Conservation (phyloP, 2,329 filamentous ascomycete genomes). For the Torrubiellomyces zombiae region DNA sequence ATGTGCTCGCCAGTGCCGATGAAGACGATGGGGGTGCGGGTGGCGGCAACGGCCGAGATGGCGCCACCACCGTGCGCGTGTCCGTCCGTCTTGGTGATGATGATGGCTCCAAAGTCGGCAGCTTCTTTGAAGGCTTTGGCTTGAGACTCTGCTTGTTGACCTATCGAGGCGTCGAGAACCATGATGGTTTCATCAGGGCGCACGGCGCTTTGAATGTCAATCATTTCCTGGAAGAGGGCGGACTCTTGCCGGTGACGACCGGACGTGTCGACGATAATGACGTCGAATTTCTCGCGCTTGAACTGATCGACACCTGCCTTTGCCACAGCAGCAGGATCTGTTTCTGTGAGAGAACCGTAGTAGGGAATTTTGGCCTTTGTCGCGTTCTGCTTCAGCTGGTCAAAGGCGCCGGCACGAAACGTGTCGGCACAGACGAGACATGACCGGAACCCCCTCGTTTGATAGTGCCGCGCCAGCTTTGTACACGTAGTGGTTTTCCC, state of each 20-base stretch:
- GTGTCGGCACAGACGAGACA: constrained; percentile 96
- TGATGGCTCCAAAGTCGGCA: constrained; percentile 92
- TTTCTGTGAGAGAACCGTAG: constrained; percentile 92
- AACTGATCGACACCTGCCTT: constrained; percentile 96
- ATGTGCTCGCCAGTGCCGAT: constrained; percentile 96
- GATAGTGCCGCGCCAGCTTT: constrained; percentile 88
- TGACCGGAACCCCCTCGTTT: constrained; percentile 79
- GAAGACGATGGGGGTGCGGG: constrained; percentile 92
- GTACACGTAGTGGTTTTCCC: constrained; percentile 98
- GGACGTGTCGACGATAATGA: constrained; percentile 96
- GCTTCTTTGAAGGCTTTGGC: constrained; percentile 95
- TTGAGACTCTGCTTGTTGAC: constrained; percentile 87
- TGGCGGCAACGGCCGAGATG: constrained; percentile 92
- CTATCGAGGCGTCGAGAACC: constrained; percentile 92
- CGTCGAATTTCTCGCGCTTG: constrained; percentile 95
- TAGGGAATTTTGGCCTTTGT: constrained; percentile 99
- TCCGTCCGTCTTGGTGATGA: constrained; percentile 97
- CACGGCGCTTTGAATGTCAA: constrained; percentile 84
- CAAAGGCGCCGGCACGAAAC: constrained; percentile 94
- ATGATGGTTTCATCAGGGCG: constrained; percentile 94
- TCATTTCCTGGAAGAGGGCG: constrained; percentile 93
- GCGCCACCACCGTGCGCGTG: constrained; percentile 91
- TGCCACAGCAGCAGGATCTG: constrained; percentile 83
- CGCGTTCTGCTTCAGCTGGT: constrained; percentile 96
- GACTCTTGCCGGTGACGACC: constrained; percentile 90